These are phyloP conservation scores for Mortierella sp. DNA, from an alignment of 371 early-diverging fungal genomes.

Conservation along the genomic window DNA sequence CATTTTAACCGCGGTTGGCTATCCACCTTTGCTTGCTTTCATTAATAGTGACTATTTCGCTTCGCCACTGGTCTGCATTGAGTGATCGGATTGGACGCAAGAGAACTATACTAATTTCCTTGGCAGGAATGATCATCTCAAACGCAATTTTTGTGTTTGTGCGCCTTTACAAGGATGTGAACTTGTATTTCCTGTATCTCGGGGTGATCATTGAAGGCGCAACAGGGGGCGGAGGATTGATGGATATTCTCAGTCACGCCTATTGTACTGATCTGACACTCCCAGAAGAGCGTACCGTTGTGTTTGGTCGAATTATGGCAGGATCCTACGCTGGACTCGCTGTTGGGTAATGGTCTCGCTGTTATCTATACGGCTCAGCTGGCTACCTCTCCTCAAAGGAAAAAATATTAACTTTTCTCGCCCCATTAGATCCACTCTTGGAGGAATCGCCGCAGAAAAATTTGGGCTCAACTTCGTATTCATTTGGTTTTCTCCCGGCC, in stretches of 20 bases:
- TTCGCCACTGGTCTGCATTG: slow-evolving; percentile 33
- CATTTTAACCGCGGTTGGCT: not conserved
- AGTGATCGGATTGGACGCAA: slow-evolving; percentile 38
- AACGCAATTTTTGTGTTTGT: slow-evolving; percentile 11
- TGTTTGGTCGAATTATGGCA: slow-evolving; percentile 42
- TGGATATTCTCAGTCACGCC: slow-evolving; percentile 26
- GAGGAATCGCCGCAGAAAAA: slow-evolving; percentile 12
- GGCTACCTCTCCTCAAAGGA: too few species aligned
- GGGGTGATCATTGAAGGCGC: slow-evolving; percentile 29
- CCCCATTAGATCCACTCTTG: slow-evolving; percentile 17
- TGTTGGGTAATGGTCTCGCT: slow-evolving; percentile 21
- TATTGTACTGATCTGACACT: slow-evolving; percentile 36
- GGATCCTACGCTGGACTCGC: slow-evolving; percentile 32
- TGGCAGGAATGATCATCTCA: not conserved
- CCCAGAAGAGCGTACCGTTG: slow-evolving; percentile 27
- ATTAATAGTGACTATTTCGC: slow-evolving; percentile 22
- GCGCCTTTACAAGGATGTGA: slow-evolving; percentile 17
- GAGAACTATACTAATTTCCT: slow-evolving; percentile 18
- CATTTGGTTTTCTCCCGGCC: slow-evolving; percentile 25
- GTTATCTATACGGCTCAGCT: too few species aligned
- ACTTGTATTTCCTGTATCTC: slow-evolving; percentile 19
- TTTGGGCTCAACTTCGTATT: slow-evolving; percentile 14
- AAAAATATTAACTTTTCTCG: not conserved
- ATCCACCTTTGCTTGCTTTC: not conserved
- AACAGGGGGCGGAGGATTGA: slow-evolving; percentile 10